Evolutionary conservation across 2,329 filamentous ascomycete species (phyloP).

Genomic region (Ophiostoma pallidulum): DNA sequence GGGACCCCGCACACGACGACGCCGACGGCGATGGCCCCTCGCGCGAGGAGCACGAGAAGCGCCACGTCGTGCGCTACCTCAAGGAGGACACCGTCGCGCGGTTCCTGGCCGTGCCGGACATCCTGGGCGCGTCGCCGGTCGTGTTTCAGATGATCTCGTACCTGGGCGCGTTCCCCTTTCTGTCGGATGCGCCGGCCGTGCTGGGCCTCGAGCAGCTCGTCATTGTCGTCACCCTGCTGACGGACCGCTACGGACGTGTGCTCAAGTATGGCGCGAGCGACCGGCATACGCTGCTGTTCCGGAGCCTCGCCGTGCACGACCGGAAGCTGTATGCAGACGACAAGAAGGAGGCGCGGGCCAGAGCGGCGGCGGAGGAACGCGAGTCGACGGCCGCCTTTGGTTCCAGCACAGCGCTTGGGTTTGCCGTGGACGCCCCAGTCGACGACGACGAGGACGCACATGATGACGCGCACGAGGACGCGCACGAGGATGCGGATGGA

Average conservation of each 20-base stretch:
- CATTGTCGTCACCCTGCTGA: slow-evolving; percentile 64
- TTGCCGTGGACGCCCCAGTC: slow-evolving; percentile 36
- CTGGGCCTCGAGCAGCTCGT: slow-evolving; percentile 61
- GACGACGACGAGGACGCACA: slow-evolving; percentile 36
- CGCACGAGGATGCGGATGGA: slow-evolving; percentile 24
- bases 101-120: slow-evolving; percentile 65
- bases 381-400: not conserved
- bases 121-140: slow-evolving; percentile 56
- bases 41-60: not conserved
- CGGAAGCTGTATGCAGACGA: slow-evolving; percentile 35
- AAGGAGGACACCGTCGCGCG: slow-evolving; percentile 61
- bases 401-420: slow-evolving; percentile 27
- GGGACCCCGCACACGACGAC: not conserved
- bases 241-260: slow-evolving; percentile 57
- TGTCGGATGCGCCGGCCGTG: slow-evolving; percentile 59
- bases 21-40: not conserved
- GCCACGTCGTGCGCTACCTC: slow-evolving; percentile 49
- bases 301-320: slow-evolving; percentile 63
- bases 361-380: slow-evolving; percentile 8
- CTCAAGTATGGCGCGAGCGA: slow-evolving; percentile 48
- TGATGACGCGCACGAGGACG: slow-evolving; percentile 36
- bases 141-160: slow-evolving; percentile 64
- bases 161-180: slow-evolving; percentile 64
- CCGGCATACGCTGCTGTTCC: slow-evolving; percentile 57
- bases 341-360: slow-evolving; percentile 10